These are phyloP conservation scores for Chrysochromulina tobinii DNA, from an alignment of 78 protist species.

Conservation along the genomic window DNA sequence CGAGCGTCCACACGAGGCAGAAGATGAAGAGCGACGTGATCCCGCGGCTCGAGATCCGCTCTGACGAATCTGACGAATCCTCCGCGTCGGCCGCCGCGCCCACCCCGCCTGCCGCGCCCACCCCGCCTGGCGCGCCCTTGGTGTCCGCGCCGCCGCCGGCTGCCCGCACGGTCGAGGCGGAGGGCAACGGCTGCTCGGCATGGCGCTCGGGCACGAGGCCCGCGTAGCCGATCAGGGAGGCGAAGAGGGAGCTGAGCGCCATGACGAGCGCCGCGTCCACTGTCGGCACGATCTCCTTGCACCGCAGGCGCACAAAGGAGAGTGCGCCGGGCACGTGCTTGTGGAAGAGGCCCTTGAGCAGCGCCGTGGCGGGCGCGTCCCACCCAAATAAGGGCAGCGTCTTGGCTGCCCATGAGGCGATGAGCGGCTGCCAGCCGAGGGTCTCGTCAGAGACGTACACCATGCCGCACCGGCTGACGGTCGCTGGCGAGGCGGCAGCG, in stretches of 20 bases:
- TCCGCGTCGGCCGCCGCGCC: too few species aligned
- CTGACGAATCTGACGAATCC: too few species aligned
- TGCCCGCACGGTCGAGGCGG: too few species aligned
- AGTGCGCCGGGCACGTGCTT: constrained; percentile 41
- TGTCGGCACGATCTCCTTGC: constrained; percentile 56
- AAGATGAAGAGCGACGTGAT: too few species aligned
- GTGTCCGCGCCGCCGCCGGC: too few species aligned
- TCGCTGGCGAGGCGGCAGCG: constrained; percentile 71
- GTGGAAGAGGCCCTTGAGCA: constrained; percentile 33
- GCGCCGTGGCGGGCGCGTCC: not conserved
- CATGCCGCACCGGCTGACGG: constrained; percentile 78
- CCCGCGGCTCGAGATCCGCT: too few species aligned
- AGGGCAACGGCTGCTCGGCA: too few species aligned
- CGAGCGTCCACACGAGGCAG: too few species aligned
- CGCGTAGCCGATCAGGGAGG: constrained; percentile 40
- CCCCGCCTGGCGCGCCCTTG: too few species aligned
- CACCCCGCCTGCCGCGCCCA: too few species aligned
- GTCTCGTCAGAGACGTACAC: constrained; percentile 39
- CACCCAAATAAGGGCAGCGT: too few species aligned
- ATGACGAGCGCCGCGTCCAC: constrained; percentile 41
- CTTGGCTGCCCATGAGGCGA: not conserved
- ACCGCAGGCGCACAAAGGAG: not conserved
- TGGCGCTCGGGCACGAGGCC: too few species aligned
- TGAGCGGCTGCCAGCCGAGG: not conserved
- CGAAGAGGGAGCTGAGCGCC: constrained; percentile 66